phyloP scores from a whole-genome alignment of 139 green algal genomes.

The Haematococcus lacustris region DNA sequence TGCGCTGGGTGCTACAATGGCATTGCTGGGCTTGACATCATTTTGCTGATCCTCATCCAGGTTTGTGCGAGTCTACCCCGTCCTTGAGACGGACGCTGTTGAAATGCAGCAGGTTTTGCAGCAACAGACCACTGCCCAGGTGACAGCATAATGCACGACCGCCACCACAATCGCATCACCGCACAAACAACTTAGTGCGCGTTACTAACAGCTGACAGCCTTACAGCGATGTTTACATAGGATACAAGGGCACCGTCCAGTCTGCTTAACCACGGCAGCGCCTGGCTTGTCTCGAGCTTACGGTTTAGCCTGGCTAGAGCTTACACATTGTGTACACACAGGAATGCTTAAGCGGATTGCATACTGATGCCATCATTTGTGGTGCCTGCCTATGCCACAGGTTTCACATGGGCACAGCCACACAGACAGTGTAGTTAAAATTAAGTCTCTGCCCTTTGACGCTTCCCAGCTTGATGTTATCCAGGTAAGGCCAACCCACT shows the following conservation, averaged over 20 bases:
- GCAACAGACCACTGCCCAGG: slow-evolving; percentile 2
- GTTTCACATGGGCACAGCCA: slow-evolving; percentile 22
- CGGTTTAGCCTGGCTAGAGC: background rate
- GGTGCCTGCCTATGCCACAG: background rate
- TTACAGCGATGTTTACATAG: background rate
- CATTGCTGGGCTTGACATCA: background rate
- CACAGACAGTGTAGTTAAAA: slow-evolving; percentile 59
- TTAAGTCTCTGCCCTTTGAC: slow-evolving; percentile 63
- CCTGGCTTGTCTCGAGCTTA: background rate
- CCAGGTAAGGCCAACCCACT: too few relatives aligned
- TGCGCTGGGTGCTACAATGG: background rate
- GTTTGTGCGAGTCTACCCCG: slow-evolving; percentile 64
- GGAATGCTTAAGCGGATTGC: too few relatives aligned
- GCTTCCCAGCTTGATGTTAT: slow-evolving; percentile 56
- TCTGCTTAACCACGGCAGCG: background rate
- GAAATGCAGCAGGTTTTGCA: slow-evolving; percentile 49
- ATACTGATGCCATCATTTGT: background rate
- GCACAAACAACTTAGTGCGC: background rate
- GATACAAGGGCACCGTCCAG: background rate
- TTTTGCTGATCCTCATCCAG: background rate
- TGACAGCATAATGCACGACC: background rate
- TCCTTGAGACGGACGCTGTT: slow-evolving; percentile 44
- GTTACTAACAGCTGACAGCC: background rate
- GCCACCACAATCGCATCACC: background rate
- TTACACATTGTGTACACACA: background rate